Conservation (phyloP, 257 asterid species). For the Vinca minor region DNA sequence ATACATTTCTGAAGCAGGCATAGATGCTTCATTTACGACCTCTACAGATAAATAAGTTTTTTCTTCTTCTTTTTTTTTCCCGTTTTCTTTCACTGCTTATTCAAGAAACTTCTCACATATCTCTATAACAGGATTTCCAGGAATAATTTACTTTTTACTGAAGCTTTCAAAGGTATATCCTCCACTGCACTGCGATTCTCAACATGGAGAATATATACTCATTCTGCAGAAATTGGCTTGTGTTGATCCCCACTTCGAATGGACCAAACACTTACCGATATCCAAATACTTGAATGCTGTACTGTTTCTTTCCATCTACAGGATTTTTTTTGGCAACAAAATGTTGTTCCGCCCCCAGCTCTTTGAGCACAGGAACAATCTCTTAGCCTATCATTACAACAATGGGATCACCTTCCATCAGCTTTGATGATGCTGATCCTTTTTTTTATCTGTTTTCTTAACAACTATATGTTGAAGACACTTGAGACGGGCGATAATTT, state of each 20-base stretch:
- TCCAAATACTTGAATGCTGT: slow-evolving; percentile 22
- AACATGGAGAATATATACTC: slow-evolving; percentile 32
- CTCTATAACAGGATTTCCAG: slow-evolving; percentile 12
- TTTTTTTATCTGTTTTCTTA: slow-evolving; percentile 32
- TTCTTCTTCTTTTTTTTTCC: too few relatives aligned
- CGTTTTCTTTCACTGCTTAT: too few relatives aligned
- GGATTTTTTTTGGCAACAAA: slow-evolving; percentile 17
- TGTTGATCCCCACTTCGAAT: slow-evolving; percentile 82
- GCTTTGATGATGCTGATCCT: slow-evolving; percentile 28
- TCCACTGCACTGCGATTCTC: slow-evolving; percentile 53
- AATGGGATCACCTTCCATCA: slow-evolving; percentile 9
- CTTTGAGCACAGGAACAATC: slow-evolving; percentile 28
- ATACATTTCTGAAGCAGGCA: slow-evolving; percentile 28
- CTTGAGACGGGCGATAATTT: slow-evolving; percentile 76
- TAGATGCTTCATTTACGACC: slow-evolving; percentile 24
- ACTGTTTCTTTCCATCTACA: slow-evolving; percentile 21
- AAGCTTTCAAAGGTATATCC: slow-evolving; percentile 17
- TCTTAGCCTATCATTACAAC: slow-evolving; percentile 27
- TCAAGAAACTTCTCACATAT: slow-evolving; percentile 28
- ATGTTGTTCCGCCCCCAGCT: slow-evolving; percentile 27
- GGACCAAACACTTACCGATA: slow-evolving; percentile 66
- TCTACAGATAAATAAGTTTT: slow-evolving; percentile 22
- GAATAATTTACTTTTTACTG: slow-evolving; percentile 10
- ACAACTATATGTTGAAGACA: slow-evolving; percentile 49
- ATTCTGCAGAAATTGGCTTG: slow-evolving; percentile 36